Base-by-base conservation (phyloP, 441 rosid species). In the Rhodomyrtus psidioides region DNA sequence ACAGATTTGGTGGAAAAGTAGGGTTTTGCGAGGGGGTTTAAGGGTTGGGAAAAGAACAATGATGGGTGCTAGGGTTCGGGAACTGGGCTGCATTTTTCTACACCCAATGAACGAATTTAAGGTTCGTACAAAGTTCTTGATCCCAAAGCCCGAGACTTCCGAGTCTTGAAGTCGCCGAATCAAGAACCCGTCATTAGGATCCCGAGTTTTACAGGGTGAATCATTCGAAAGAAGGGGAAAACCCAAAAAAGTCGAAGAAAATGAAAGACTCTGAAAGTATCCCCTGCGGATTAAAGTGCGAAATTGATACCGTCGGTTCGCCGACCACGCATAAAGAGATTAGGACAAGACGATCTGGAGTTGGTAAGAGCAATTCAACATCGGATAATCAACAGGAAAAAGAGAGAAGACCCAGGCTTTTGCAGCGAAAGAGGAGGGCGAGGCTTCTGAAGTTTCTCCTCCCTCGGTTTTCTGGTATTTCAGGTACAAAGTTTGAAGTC, bases 11-110 rank as follows among this genome's bases (percentile, higher is more conserved):
- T 97, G 95, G 90, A 96, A 96, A 85, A 87, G 55, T 34, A 94
- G 89, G 93, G 95, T 91, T 89, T 87, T 96, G 82, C 91, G 85
- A 23, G 96, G 96, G 83, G 94, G 92, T 84, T 89, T 93, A 44
- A 94, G 92, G 82, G 88, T 85, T 2, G 96, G 95, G 92, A 95
- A 92, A 21, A 94, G 90, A 59, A 82, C 53, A 79, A 93, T 76
- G 76, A 88, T 94, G 34, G 95, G 98, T 82, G 97, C 89, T 54
- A 91, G 84, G 39, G 75, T 85, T 79, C 57, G 89, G 90, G 85
- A 70, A 82, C 82, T 86, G 54, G 90, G 87, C 83, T 92, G 89
- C 95, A 95, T 93, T 53, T 53, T 53, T 83, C 79, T 23, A 6
- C 79, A 13, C 49, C 42, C 79, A 70, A 70, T 5, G n/a, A 26